These are phyloP conservation scores for Luffa aegyptiaca DNA, from an alignment of 306 rosid species.

Conservation along the genomic window DNA sequence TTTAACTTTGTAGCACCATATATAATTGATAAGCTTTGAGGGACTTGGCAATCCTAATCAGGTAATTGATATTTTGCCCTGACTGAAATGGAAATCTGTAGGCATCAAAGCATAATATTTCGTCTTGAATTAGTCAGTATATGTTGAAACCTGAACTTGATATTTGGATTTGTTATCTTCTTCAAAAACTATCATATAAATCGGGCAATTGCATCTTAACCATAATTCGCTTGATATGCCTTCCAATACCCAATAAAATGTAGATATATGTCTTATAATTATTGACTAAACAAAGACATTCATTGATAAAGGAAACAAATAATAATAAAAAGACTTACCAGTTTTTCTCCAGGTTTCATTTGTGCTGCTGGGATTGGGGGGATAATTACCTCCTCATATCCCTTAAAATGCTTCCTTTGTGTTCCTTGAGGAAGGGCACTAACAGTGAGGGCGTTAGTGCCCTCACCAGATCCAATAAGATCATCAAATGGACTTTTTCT, in stretches of 20 bases:
- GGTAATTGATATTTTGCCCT: not conserved
- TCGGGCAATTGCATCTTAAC: not conserved
- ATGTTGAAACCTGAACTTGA: too few relatives aligned
- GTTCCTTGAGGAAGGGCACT: conserved; percentile 99
- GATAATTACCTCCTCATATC: conserved; percentile 84
- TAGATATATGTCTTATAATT: not conserved
- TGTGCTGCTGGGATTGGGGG: conserved; percentile 80
- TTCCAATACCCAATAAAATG: not conserved
- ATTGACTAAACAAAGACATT: not conserved
- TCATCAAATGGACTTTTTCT: conserved; percentile 59
- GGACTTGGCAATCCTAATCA: not conserved
- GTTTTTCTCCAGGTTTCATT: conserved; percentile 96
- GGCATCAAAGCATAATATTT: not conserved
- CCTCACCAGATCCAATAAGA: conserved; percentile 60
- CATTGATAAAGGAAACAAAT: not conserved
- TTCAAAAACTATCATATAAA: not conserved
- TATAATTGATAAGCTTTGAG: not conserved
- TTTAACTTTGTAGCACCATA: not conserved
- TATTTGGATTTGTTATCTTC: not conserved
- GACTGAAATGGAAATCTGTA: not conserved
- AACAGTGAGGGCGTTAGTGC: conserved; percentile 39
- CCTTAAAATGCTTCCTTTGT: conserved; percentile 55
- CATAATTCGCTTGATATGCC: not conserved
- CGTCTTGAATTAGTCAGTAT: not conserved
- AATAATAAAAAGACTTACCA: conserved; percentile 33